These are phyloP conservation scores for Colletotrichum sp. DNA, from an alignment of 2,329 filamentous ascomycete genomes.

Conservation along the genomic window DNA sequence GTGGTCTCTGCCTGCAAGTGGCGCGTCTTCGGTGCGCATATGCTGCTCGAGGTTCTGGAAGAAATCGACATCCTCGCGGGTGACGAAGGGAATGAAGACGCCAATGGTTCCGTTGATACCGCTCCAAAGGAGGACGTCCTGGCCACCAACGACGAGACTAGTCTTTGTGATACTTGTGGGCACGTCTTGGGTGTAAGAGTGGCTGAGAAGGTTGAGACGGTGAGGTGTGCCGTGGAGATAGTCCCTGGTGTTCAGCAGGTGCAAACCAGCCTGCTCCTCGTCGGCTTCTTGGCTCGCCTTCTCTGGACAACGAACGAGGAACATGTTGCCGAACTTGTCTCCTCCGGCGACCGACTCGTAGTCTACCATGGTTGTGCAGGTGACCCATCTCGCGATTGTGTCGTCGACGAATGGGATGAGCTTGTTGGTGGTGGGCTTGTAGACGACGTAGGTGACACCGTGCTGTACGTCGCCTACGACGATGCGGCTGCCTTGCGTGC, in stretches of 20 bases:
- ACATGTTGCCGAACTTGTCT: slow-evolving; percentile 97
- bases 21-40: slow-evolving; percentile 84
- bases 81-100: slow-evolving; percentile 89
- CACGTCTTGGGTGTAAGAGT: slow-evolving; percentile 91
- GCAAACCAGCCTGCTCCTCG: slow-evolving; percentile 87
- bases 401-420: slow-evolving; percentile 95
- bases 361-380: slow-evolving; percentile 90
- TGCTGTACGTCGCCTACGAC: slow-evolving; percentile 93
- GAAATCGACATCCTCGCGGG: slow-evolving; percentile 94
- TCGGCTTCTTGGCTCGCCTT: slow-evolving; percentile 90
- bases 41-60: slow-evolving; percentile 94
- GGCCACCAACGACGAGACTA: slow-evolving; percentile 86
- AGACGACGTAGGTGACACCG: slow-evolving; percentile 89
- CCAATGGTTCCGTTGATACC: slow-evolving; percentile 95
- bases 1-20: slow-evolving; percentile 90
- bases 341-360: slow-evolving; percentile 95
- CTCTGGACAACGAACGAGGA: slow-evolving; percentile 85
- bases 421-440: slow-evolving; percentile 90
- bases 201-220: slow-evolving; percentile 82
- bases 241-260: slow-evolving; percentile 86
- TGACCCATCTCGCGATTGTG: slow-evolving; percentile 87
- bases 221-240: slow-evolving; percentile 92
- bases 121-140: slow-evolving; percentile 91
- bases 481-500: slow-evolving; percentile 90
- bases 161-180: slow-evolving; percentile 91